These are phyloP conservation scores for Cryptosporidium ubiquitum DNA, from an alignment of 169 alveolate species.

Conservation along the genomic window DNA sequence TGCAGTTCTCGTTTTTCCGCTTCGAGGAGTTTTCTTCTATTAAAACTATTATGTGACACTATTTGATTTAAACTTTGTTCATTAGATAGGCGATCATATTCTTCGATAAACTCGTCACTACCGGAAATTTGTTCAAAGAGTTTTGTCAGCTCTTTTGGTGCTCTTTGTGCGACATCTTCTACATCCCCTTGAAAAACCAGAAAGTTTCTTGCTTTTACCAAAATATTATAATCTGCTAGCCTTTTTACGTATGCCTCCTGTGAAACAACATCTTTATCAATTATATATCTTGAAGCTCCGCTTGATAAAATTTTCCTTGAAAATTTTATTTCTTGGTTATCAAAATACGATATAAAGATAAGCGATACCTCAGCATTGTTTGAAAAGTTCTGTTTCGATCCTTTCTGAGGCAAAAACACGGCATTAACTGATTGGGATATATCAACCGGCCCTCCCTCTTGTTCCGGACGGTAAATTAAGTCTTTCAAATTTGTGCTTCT, in stretches of 20 bases:
- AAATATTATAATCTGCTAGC: conserved; percentile 77
- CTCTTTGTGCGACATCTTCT: conserved; percentile 86
- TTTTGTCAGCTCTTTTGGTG: conserved; percentile 88
- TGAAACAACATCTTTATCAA: conserved; percentile 82
- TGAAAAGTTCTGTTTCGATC: neutral
- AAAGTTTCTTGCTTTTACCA: conserved; percentile 82
- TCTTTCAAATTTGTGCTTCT: conserved; percentile 89
- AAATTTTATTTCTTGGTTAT: conserved; percentile 79
- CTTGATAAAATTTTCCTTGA: conserved; percentile 83
- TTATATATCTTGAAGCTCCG: conserved; percentile 84
- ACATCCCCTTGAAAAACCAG: conserved; percentile 92
- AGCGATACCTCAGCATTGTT: conserved; percentile 37
- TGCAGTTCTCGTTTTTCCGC: conserved; percentile 75
- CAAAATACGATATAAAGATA: conserved; percentile 68
- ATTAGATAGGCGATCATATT: conserved; percentile 70
- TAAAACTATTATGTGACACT: conserved; percentile 64
- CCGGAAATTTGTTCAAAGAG: conserved; percentile 91
- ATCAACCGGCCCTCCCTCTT: conserved; percentile 78
- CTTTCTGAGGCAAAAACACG: conserved; percentile 83
- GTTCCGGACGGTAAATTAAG: conserved; percentile 84
- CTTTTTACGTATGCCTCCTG: conserved; percentile 80
- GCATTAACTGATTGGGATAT: conserved; percentile 76
- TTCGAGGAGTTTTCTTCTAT: conserved; percentile 71
- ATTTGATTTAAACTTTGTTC: conserved; percentile 70
- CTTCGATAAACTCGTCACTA: conserved; percentile 80